Base-by-base conservation (phyloP, 1,139 yeast species). In the Arxiozyma heterogenica region DNA sequence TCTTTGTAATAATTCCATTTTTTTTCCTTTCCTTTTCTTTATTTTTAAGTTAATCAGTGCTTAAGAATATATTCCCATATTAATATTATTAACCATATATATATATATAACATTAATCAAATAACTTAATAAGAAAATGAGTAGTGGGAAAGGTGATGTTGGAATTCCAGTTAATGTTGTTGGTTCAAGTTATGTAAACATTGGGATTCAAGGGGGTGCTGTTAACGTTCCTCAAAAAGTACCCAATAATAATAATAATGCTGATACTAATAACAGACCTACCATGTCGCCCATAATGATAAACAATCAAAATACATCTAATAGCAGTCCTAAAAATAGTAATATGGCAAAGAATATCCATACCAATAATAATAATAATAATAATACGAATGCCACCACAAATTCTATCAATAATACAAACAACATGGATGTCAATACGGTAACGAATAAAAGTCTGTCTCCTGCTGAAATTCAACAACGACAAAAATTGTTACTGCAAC, bases 401-500 rank as follows among this genome's bases (percentile, higher is more conserved):
- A 58, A 47, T 70, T 63, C 52, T 66, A 44, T 15, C n/a, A 34
- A 12, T 9, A 44, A 44, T 25, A 34, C 34, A n/a, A 27, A 25
- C 12, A 34, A 34, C 15, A 12, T 12, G n/a, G 15, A 34, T 6
- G 39, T 12, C 15, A 34, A 15, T 34, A 8, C 30, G 8, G 8
- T 11, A 7, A 12, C 15, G 39, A 34, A 12, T 34, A 34, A 34
- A 6, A 34, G 57, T 41, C 67, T 62, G 51, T 44, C 47, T 45
- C 47, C 47, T 27, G 47, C 47, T 9, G 47, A 45, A 20, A 27
- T 45, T 17, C 64, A 58, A 50, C 66, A 60, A 46, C 62, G 60
- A 50, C 69, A 64, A 51, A 51, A 69, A 46, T 58, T 65, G 48
- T 62, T 69, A 21, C 59, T 70, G 38, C 77, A 74, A 44, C 68